A percentile compares a stretch with the other conserved stretches of the same genome.
Conservation (phyloP, 371 early-diverging fungal species). For the Zychaea mexicana region DNA sequence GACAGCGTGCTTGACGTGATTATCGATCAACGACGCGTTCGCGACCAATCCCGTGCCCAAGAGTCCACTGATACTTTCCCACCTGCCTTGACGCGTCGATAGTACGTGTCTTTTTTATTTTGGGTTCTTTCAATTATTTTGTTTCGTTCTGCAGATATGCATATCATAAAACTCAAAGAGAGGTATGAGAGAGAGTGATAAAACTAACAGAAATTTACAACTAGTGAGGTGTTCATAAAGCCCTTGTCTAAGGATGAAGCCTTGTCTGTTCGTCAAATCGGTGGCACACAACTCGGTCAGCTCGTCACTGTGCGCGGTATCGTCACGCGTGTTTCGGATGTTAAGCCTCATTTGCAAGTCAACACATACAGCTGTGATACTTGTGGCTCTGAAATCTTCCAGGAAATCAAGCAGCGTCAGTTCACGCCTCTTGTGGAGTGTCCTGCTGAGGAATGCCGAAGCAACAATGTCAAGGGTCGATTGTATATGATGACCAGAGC, state of each 20-base stretch:
- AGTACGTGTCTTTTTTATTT: slow-evolving; percentile 51
- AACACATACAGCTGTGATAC: slow-evolving; percentile 96
- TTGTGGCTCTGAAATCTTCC: slow-evolving; percentile 98
- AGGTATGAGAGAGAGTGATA: too few relatives aligned
- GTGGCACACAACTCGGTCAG: slow-evolving; percentile 84
- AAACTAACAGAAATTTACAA: neutral
- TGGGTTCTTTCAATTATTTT: neutral
- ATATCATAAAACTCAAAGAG: too few relatives aligned
- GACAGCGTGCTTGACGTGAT: slow-evolving; percentile 90
- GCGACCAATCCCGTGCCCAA: slow-evolving; percentile 58
- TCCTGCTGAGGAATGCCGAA: slow-evolving; percentile 82
- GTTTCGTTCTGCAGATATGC: too few relatives aligned
- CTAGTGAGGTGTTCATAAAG: slow-evolving; percentile 82
- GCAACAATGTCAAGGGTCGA: slow-evolving; percentile 84
- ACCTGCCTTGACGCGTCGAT: slow-evolving; percentile 82
- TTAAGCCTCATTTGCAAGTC: slow-evolving; percentile 93
- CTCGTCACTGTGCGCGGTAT: slow-evolving; percentile 94
- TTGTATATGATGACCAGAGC: slow-evolving; percentile 95
- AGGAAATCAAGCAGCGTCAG: slow-evolving; percentile 85
- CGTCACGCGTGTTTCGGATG: slow-evolving; percentile 96
- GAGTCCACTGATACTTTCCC: slow-evolving; percentile 69
- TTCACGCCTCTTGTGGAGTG: slow-evolving; percentile 94
- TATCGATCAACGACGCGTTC: slow-evolving; percentile 80
- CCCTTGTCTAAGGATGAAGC: slow-evolving; percentile 67
- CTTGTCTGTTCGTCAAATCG: slow-evolving; percentile 88